Conservation (phyloP, 2,329 filamentous ascomycete species). For the Corinectria fuckeliana region DNA sequence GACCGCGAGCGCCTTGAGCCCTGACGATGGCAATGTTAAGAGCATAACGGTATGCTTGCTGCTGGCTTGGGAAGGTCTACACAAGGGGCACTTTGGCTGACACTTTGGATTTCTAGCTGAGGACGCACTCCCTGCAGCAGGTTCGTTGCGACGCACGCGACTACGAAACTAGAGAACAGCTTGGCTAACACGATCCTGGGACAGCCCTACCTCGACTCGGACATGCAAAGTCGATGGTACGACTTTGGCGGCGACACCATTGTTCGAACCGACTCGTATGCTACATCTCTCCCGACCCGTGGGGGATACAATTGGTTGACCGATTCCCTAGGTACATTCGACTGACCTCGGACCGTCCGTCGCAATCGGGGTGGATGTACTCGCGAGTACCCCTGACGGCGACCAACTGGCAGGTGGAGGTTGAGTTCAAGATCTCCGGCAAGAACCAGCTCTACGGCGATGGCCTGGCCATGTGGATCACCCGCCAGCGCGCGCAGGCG, state of each 20-base stretch:
- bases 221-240: slow-evolving; percentile 98
- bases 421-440: slow-evolving; percentile 94
- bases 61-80: not conserved
- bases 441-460: slow-evolving; percentile 91
- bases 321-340: slow-evolving; percentile 78
- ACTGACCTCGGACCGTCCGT: slow-evolving; percentile 87
- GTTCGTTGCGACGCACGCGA: slow-evolving; percentile 58
- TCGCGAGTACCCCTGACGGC: slow-evolving; percentile 93
- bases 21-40: slow-evolving; percentile 56
- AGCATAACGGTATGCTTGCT: slow-evolving; percentile 55
- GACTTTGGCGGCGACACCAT: slow-evolving; percentile 98
- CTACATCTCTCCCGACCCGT: slow-evolving; percentile 26
- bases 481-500: slow-evolving; percentile 81
- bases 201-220: slow-evolving; percentile 95
- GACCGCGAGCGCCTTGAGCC: slow-evolving; percentile 56
- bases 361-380: slow-evolving; percentile 92
- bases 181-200: slow-evolving; percentile 33
- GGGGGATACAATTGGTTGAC: slow-evolving; percentile 31
- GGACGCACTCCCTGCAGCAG: slow-evolving; percentile 83
- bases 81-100: slow-evolving; percentile 26
- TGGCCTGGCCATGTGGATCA: slow-evolving; percentile 97
- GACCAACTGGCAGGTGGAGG: slow-evolving; percentile 97
- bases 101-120: slow-evolving; percentile 62
- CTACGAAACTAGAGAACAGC: slow-evolving; percentile 19
- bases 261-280: slow-evolving; percentile 73